Base-by-base conservation (phyloP, 2,329 filamentous ascomycete genomes). In the Phialemonium atrogriseum region DNA sequence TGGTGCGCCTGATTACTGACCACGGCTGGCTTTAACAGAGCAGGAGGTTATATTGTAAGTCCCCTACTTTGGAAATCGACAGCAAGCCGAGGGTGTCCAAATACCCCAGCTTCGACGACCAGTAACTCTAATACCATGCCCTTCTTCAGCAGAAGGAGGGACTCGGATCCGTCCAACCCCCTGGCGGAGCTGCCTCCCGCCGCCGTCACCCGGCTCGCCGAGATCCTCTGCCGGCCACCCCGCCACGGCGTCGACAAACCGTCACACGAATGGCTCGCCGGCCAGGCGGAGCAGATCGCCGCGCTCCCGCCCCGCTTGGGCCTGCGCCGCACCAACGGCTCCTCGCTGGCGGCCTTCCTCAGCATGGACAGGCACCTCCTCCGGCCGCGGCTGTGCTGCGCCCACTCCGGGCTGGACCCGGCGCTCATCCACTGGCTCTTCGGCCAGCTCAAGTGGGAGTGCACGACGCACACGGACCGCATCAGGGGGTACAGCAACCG, bases 391-490 rank as follows among this genome's bases (percentile, higher is more conserved):
- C 49, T 71, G 4, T 72, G 68, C 40, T 10, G 32, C 5, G 44
- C 44, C 4, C 68, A 72, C 42, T 41, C 51, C 15, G 32, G 21
- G 0, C 54, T 72, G 5, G 54, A 69, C 24, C 52, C 62, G 0
- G 55, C 51, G 23, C 39, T 69, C 9, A 58, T 71, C 11, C 59
- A 58, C 25, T 52, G 53, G 12, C 43, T 70, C n/a, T 64, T 64
- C 44, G 29, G 57, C 12, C 50, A 62, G 5, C 28, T 72, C 6
- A 49, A 48, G 0, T 48, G 55, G 6, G 69, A 72, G 45, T 52
- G 55, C 17, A 66, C 56, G 1, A 41, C 43, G 5, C 52, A 51
- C 10, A 38, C 51, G 3, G 44, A 49, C 11, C 40, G 40, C 2
- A 45, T 59, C 25, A 49, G 56, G 8, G 30, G 27, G 7, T 43